phyloP scores from a whole-genome alignment of 176 grass and related monocot species.

The Saccharum officinarum region DNA sequence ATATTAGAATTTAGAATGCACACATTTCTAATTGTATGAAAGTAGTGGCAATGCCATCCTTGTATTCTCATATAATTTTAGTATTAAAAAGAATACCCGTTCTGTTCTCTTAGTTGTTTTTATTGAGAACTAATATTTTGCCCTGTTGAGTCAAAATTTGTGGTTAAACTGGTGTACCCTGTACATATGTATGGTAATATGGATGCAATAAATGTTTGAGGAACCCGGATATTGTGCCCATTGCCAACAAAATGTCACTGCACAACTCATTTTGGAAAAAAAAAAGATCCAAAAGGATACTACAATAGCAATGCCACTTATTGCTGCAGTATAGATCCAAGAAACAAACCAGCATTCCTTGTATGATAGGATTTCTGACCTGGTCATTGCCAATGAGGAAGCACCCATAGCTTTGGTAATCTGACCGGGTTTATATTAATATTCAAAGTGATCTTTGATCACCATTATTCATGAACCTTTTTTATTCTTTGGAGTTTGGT shows the following conservation, averaged over 20 bases:
- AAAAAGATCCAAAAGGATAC: background rate
- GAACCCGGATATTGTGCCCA: background rate
- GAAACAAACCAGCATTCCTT: background rate
- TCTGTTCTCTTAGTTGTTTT: background rate
- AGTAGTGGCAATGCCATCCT: background rate
- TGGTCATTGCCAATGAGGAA: background rate
- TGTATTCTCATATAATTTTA: background rate
- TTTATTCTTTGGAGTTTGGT: background rate
- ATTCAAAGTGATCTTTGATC: background rate
- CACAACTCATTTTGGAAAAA: background rate
- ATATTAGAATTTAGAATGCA: background rate
- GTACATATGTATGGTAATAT: background rate
- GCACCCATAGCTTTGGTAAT: background rate
- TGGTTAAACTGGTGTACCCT: background rate
- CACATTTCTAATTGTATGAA: background rate
- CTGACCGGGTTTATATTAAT: background rate
- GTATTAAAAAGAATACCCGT: background rate
- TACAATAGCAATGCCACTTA: background rate
- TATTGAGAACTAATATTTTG: background rate
- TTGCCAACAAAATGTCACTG: background rate
- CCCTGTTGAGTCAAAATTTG: background rate
- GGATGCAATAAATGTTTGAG: background rate
- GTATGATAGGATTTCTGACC: constrained; percentile 1
- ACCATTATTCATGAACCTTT: background rate
- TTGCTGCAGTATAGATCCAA: background rate